Percentiles rank a stretch among this genome's conserved stretches.
These are phyloP conservation scores for Salvia rosmarinus DNA, from an alignment of 257 asterid genomes.

Conservation along the genomic window DNA sequence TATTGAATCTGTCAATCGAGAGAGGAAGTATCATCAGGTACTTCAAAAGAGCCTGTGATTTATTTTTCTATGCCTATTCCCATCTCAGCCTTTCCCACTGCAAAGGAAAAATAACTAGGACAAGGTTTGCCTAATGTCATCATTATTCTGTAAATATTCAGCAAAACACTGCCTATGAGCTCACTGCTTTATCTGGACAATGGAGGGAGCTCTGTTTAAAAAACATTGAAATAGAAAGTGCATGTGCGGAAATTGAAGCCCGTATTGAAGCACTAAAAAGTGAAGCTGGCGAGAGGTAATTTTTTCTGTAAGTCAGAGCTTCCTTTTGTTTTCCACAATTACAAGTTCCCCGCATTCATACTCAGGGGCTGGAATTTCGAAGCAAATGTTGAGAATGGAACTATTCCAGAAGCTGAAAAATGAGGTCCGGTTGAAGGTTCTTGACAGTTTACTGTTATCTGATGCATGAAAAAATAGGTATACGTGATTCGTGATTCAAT, in stretches of 20 bases:
- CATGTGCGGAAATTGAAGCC: conserved; percentile 67
- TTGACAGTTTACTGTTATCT: not conserved
- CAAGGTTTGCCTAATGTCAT: conserved; percentile 1
- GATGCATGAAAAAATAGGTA: not conserved
- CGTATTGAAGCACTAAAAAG: conserved; percentile 59
- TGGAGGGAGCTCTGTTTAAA: conserved; percentile 93
- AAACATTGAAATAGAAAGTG: conserved; percentile 86
- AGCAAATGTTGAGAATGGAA: conserved; percentile 53
- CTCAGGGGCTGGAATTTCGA: conserved; percentile 80
- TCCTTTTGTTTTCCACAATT: conserved; percentile 13
- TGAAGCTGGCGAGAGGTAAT: conserved; percentile 69
- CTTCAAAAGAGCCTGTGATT: conserved; percentile 10
- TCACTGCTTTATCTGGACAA: conserved; percentile 80
- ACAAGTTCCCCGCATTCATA: conserved; percentile 20
- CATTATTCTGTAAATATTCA: conserved; percentile 42
- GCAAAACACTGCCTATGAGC: conserved; percentile 98
- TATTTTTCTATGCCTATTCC: not conserved
- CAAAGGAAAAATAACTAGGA: conserved; percentile 11
- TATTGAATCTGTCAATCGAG: conserved; percentile 89
- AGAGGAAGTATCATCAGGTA: conserved; percentile 99
- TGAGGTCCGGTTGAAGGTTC: conserved; percentile 40
- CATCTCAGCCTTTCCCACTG: not conserved
- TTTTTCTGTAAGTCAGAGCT: conserved; percentile 19
- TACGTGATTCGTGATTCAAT: not conserved
- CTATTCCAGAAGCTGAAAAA: conserved; percentile 37